Evolutionary conservation across 805 yeast species (phyloP), one percentile per base, ranked within the genome.

Genomic region (Danielia oregonensis): DNA sequence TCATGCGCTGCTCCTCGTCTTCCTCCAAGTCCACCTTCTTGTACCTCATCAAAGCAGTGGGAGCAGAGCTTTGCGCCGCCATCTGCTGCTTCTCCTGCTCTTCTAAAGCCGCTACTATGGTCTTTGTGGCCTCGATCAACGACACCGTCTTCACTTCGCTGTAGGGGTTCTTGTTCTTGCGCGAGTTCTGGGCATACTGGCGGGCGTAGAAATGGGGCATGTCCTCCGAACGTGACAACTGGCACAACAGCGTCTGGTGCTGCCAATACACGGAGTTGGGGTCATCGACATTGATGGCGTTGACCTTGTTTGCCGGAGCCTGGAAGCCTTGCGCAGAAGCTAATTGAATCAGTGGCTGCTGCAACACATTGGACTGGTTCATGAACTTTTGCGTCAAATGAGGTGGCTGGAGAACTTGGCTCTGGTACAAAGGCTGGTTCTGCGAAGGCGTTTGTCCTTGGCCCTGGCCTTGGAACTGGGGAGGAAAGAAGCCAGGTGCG

Each of bases 131-230:
- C 27, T 67, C 72, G 12, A 67, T 49, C 37, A 67, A 57, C 30
- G 61, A 62, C 26, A 63, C 65, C 5, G 62, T 32, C 45, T 67
- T 67, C 19, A 54, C 54, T 26, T 56, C 70, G 34, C 43, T 59
- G 47, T 54, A 66, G 23, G 64, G 65, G 36, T 52, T 63, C 54
- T 57, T 64, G 14, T 52, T 46, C 50, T 68, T 72, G 51, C 82
- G 65, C 1, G 84, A 80, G 36, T 77, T 68, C 10, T 79, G 65
- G 5, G 95, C 95, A 18, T 87, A 88, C 43, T 79, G 78, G 39
- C 95, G 73, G 4, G 96, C 96, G 61, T 85, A 86, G 52, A 72
- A 80, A 60, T 86, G 95, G 3, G 94, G 85, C 17, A 74, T 57
- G 48, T 74, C 76, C 19, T 85, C 73, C 14, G 52, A 45, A 55